Conservation (phyloP, 208 protist species). For the Trypanosoma lewisi region DNA sequence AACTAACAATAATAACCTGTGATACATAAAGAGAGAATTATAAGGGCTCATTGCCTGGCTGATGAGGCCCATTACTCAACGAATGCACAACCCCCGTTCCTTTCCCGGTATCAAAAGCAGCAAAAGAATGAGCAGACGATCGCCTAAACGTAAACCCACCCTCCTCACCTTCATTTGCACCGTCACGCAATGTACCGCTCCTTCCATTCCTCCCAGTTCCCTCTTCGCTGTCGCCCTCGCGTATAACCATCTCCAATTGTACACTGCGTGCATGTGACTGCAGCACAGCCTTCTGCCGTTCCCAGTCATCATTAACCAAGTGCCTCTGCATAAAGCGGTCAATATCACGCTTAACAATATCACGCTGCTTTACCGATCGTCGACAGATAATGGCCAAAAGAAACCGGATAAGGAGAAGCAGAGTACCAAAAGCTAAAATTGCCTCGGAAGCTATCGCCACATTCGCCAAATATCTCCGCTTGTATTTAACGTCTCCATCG, state of each 20-base stretch:
- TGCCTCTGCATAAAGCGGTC: constrained; percentile 40
- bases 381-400: constrained; percentile 22
- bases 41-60: not conserved
- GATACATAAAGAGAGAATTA: too few species aligned
- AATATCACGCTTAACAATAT: constrained; percentile 32
- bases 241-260: constrained; percentile 43
- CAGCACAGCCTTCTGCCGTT: constrained; percentile 61
- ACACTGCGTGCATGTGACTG: constrained; percentile 59
- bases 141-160: constrained; percentile 5
- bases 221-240: not conserved
- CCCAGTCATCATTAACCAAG: constrained; percentile 78
- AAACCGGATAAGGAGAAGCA: constrained; percentile 34
- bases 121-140: not conserved
- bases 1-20: not conserved
- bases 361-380: constrained; percentile 26
- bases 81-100: not conserved
- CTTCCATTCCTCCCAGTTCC: not conserved
- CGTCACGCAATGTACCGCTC: not conserved
- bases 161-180: not conserved
- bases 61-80: not conserved
- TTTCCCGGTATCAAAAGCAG: not conserved
- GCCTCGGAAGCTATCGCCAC: constrained; percentile 48
- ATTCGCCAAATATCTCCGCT: constrained; percentile 29
- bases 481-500: constrained; percentile 21
- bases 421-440: constrained; percentile 28